Base-by-base conservation (phyloP, 2,329 filamentous ascomycete genomes). In the Bipolaris oryzae region DNA sequence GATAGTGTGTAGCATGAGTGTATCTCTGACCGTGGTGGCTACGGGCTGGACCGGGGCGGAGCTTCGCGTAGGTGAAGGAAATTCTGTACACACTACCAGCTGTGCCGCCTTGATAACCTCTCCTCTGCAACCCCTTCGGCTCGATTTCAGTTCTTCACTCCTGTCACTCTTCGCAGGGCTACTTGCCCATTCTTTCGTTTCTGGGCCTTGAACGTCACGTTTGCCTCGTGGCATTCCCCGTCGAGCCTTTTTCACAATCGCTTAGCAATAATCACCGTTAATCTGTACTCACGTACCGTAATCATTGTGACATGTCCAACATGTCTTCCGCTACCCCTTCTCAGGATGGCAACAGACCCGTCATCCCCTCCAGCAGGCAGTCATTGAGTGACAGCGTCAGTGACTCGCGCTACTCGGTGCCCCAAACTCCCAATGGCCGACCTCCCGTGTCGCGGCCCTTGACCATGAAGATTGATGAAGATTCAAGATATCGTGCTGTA, bases 401-500 rank as follows among this genome's bases (percentile, higher is more conserved):
- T 47, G 54, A 50, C 37, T 50, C 37, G 42, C 57, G 45, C 34
- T 46, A 50, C 34, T 58, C 54, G 25, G 35, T 35, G 11, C 50
- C 60, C n/a, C 53, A 61, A 28, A 58, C 57, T 7, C 52, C 57
- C n/a, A 47, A 34, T 33, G 44, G 53, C 13, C 60, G 60, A n/a
- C 41, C 54, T 15, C 46, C 52, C 5, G 42, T 60, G 25, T 31
- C 41, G 3, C 53, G 64, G 13, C 61, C 63, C 5, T 53, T 63
- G 35, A 64, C 62, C 31, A 54, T 55, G 47, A 66, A 68, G 52
- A 69, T 70, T 20, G 61, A 68, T 35, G 67, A 70, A 39, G 64
- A 68, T 20, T 63, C 61, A 21, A 58, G 61, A 47, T 70, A 68
- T 45, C 60, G 61, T 43, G 66, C 67, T 20, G 67, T 69, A 61